Evolutionary conservation across 1,139 yeast species (phyloP), one percentile per base, ranked within the genome.

Genomic region (Geotrichum candidum): DNA sequence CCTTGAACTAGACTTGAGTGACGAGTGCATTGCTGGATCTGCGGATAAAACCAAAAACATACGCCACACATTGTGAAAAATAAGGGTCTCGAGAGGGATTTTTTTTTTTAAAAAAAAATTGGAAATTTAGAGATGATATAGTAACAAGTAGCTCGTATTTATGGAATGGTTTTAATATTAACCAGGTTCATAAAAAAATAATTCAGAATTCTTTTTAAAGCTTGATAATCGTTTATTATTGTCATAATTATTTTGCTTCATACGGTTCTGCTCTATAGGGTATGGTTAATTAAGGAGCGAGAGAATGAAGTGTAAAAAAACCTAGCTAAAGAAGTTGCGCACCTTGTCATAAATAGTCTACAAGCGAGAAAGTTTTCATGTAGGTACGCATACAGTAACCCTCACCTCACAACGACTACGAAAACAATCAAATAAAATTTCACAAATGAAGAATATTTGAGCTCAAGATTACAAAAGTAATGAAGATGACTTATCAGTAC

Each of bases 61-160:
- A 88, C 53, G 84, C 78, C 27, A 86, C 64, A 82, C 85, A 10
- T 72, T 69, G 58, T 73, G 68, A 68, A 84, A 84, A 38, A 38
- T n/a, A 41, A 41, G 48, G 48, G 48, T 41, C 48, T 41, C 22
- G 48, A 41, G 48, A 41, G 48, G 22, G 48, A 41, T 2, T 41
- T 41, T 5, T n/a, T n/a, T 41, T 18, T 18, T 18, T 18, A 1
- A 18, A 18, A 18, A 18, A 11, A n/a, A n/a, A 2, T 41, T 15
- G 13, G 18, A n/a, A 41, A 18, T 9, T 41, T 41, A 41, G n/a
- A 41, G 9, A 41, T 41, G 18, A 41, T 41, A 41, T 25, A 41
- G 48, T 41, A 41, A n/a, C 48, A n/a, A 41, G 23, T 41, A 7
- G 9, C 22, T 41, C 48, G 48, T 41, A n/a, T 41, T 41, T 41